A percentile compares a stretch with the other conserved stretches of the same genome.
Evolutionary conservation across 2,329 filamentous ascomycete species (phyloP).

Genomic region (Sporothrix variecibatus): DNA sequence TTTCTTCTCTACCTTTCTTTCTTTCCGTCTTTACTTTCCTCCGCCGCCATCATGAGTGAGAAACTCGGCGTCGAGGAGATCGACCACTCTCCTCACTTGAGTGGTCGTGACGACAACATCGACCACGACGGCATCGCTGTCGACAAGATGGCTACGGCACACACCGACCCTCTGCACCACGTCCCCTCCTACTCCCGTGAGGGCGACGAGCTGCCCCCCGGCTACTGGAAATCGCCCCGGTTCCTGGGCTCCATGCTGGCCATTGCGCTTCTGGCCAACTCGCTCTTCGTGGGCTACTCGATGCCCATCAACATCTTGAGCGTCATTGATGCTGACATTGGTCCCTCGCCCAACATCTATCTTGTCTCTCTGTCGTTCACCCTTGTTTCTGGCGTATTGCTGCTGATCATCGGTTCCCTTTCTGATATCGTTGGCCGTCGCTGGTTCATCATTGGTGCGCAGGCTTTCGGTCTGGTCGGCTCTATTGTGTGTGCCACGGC

Average conservation of each 20-base stretch:
- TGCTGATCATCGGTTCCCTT: constrained; percentile 37
- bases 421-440: constrained; percentile 46
- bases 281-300: constrained; percentile 20
- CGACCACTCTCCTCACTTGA: not conserved
- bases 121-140: not conserved
- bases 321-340: constrained; percentile 24
- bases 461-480: constrained; percentile 39
- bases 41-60: not conserved
- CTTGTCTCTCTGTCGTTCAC: constrained; percentile 21
- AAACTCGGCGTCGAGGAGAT: not conserved
- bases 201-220: not conserved
- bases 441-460: constrained; percentile 41
- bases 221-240: constrained; percentile 22
- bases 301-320: constrained; percentile 21
- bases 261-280: constrained; percentile 21
- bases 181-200: not conserved
- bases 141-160: not conserved
- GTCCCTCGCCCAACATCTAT: constrained; percentile 23
- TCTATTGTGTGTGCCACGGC: constrained; percentile 42
- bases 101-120: not conserved
- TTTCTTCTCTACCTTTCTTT: not conserved
- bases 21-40: not conserved
- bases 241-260: constrained; percentile 17
- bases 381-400: constrained; percentile 35
- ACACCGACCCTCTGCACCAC: not conserved